These are phyloP conservation scores for Aspergillus brasiliensis DNA, from an alignment of 2,329 filamentous ascomycete species.

Conservation along the genomic window DNA sequence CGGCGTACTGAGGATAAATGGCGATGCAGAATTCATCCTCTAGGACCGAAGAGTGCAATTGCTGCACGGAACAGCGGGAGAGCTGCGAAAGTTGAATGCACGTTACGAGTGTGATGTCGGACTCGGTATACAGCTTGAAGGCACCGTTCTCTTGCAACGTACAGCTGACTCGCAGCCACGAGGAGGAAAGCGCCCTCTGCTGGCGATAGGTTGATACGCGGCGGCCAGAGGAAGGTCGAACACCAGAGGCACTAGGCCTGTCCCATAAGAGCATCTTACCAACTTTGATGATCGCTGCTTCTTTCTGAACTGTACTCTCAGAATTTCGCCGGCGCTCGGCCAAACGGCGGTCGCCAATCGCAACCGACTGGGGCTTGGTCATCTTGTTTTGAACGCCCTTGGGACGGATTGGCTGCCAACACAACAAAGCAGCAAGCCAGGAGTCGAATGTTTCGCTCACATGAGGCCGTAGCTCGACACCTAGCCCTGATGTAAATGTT, in stretches of 20 bases:
- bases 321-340: constrained; percentile 49
- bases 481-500: constrained; percentile 50
- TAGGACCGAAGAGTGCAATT: constrained; percentile 84
- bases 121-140: constrained; percentile 85
- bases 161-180: constrained; percentile 88
- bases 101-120: constrained; percentile 76
- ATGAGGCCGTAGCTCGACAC: constrained; percentile 51
- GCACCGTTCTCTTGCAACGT: constrained; percentile 94
- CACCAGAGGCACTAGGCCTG: constrained; percentile 59
- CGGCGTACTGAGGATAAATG: constrained; percentile 90
- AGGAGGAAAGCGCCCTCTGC: constrained; percentile 59
- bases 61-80: constrained; percentile 85
- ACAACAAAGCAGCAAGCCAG: constrained; percentile 54
- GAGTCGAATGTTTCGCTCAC: constrained; percentile 55
- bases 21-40: constrained; percentile 93
- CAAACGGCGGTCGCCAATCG: constrained; percentile 46
- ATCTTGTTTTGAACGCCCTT: constrained; percentile 54
- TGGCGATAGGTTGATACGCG: constrained; percentile 58
- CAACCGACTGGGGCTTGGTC: constrained; percentile 50
- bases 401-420: constrained; percentile 54
- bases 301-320: constrained; percentile 59
- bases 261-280: constrained; percentile 92
- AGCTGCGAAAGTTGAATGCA: constrained; percentile 86
- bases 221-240: constrained; percentile 36
- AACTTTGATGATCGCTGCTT: constrained; percentile 88